phyloP scores from a whole-genome alignment of 106 monocot genomes.

The Agapanthus africanus region DNA sequence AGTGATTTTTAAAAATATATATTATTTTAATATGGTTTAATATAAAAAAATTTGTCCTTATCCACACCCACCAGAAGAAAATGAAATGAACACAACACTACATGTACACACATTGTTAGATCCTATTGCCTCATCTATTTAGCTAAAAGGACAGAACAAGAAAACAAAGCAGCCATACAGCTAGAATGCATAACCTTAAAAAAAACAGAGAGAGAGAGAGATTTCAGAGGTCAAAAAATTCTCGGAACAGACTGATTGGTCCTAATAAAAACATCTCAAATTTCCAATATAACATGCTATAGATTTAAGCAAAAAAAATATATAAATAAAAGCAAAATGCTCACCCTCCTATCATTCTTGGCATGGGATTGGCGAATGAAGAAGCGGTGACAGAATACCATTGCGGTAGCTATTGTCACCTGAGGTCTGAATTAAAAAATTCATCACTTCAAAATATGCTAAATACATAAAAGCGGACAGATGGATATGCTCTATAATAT shows the following conservation, averaged over 20 bases:
- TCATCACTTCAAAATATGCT: slow-evolving; percentile 1
- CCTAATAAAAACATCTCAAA: neutral
- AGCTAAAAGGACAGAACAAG: too few relatives aligned
- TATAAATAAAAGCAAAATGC: neutral
- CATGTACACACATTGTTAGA: too few relatives aligned
- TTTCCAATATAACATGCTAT: neutral
- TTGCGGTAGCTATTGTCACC: slow-evolving; percentile 64
- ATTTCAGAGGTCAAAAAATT: neutral
- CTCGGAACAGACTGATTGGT: neutral
- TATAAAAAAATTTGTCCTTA: too few relatives aligned
- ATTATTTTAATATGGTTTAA: too few relatives aligned
- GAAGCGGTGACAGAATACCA: slow-evolving; percentile 71
- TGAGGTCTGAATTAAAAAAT: slow-evolving; percentile 42
- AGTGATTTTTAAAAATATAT: too few relatives aligned
- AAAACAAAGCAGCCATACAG: too few relatives aligned
- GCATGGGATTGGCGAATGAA: slow-evolving; percentile 66
- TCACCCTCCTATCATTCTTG: slow-evolving; percentile 67
- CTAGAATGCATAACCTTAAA: too few relatives aligned
- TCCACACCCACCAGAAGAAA: too few relatives aligned
- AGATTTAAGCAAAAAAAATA: neutral
- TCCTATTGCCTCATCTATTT: too few relatives aligned
- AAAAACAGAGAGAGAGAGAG: neutral
- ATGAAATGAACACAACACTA: too few relatives aligned
- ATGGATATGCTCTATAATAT: neutral
- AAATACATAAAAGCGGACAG: neutral